Conservation (phyloP, 2,329 filamentous ascomycete genomes). For the Stemphylium beticola region DNA sequence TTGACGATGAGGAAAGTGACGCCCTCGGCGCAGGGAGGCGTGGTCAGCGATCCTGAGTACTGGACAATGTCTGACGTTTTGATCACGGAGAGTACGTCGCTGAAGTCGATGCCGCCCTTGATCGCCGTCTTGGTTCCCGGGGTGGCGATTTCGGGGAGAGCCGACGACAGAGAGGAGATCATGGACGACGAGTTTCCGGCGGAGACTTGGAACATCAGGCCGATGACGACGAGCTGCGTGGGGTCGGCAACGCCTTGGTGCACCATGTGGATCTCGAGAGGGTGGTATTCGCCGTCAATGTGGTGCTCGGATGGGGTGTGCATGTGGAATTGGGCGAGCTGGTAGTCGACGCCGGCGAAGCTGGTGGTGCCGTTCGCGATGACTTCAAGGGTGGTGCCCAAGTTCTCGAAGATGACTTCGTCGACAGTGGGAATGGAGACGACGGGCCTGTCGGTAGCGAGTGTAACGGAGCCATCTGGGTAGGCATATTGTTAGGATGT, state of each 20-base stretch:
- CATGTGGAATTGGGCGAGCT: constrained; percentile 64
- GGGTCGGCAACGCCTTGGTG: constrained; percentile 55
- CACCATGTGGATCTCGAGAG: constrained; percentile 64
- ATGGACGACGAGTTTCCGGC: constrained; percentile 40
- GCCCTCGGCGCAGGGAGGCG: constrained; percentile 66
- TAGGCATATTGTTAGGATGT: constrained; percentile 8
- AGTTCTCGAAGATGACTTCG: constrained; percentile 61
- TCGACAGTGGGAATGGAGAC: constrained; percentile 51
- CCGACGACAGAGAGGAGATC: constrained; percentile 36
- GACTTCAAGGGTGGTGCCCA: constrained; percentile 64
- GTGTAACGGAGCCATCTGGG: constrained; percentile 40
- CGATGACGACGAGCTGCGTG: constrained; percentile 49
- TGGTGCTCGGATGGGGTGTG: constrained; percentile 67
- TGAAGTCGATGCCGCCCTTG: constrained; percentile 52
- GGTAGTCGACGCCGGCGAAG: constrained; percentile 51
- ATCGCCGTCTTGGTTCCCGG: constrained; percentile 49
- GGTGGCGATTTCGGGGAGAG: constrained; percentile 48
- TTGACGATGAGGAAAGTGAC: constrained; percentile 61
- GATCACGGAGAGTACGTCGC: constrained; percentile 48
- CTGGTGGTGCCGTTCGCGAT: constrained; percentile 59
- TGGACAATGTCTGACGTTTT: constrained; percentile 52
- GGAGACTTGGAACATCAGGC: constrained; percentile 52
- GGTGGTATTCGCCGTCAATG: constrained; percentile 56
- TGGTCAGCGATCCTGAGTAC: constrained; percentile 67
- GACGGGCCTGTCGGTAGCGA: constrained; percentile 37